Evolutionary conservation across 2,329 filamentous ascomycete genomes (phyloP).

Genomic region (Arthroderma sp.): DNA sequence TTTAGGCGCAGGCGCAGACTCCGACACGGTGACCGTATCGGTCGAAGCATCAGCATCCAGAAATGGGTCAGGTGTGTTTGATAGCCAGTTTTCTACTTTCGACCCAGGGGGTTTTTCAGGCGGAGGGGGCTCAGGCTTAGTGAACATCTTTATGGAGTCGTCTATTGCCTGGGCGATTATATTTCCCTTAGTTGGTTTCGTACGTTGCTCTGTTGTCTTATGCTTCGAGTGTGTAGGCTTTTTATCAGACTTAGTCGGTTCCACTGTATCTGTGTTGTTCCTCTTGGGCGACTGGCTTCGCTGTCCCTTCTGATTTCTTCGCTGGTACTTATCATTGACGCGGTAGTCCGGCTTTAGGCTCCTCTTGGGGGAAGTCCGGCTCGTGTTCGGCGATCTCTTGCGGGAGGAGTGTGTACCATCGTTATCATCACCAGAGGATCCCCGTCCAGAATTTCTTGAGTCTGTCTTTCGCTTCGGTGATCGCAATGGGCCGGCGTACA

Average conservation of each 20-base stretch:
- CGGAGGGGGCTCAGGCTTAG: conserved; percentile 24
- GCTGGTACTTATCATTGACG: background rate
- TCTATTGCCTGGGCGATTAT: conserved; percentile 32
- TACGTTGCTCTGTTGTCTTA: too few relatives aligned
- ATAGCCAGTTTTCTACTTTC: conserved; percentile 51
- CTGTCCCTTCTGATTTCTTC: background rate
- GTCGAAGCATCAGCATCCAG: conserved; percentile 23
- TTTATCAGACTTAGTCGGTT: too few relatives aligned
- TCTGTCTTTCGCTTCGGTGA: conserved; percentile 11
- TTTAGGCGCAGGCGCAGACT: conserved; percentile 15
- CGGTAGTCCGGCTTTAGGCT: conserved; percentile 1
- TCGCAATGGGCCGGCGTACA: conserved; percentile 15
- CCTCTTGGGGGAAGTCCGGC: background rate
- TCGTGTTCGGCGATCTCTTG: background rate
- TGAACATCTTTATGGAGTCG: conserved; percentile 33
- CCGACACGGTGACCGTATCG: background rate
- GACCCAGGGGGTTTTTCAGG: conserved; percentile 31
- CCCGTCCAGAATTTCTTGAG: conserved; percentile 10
- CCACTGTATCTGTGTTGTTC: too few relatives aligned
- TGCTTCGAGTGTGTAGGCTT: too few relatives aligned
- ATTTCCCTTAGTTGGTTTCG: conserved; percentile 14
- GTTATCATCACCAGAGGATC: background rate
- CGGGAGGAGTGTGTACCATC: background rate
- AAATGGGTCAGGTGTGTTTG: conserved; percentile 43
- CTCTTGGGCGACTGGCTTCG: too few relatives aligned